A percentile compares a stretch with the other conserved stretches of the same genome.
phyloP scores from a whole-genome alignment of 1,284 basidiomycete species.

The Ceratobasidium sp. region DNA sequence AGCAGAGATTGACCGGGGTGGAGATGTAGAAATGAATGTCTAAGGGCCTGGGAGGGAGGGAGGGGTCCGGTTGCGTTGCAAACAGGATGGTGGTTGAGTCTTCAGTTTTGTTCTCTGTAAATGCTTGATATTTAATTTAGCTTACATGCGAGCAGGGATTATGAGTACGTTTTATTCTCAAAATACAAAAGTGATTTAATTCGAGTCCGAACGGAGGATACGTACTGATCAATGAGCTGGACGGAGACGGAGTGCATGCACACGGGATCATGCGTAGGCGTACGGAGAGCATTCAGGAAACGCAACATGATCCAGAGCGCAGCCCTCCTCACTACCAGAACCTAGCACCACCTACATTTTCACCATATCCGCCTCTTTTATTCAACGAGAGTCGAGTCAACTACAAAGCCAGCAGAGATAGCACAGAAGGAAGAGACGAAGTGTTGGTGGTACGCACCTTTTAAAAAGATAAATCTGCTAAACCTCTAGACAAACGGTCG shows the following conservation, averaged over 20 bases:
- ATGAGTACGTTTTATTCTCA: too few species aligned
- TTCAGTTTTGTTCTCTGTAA: too few species aligned
- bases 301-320: slow-evolving; percentile 17
- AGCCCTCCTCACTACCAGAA: not conserved
- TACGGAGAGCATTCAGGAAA: slow-evolving; percentile 9
- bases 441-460: not conserved
- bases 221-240: slow-evolving; percentile 7
- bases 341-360: slow-evolving; percentile 30
- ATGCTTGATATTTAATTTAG: too few species aligned
- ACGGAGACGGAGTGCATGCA: slow-evolving; percentile 26
- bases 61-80: too few species aligned
- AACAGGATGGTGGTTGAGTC: too few species aligned
- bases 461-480: too few species aligned
- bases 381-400: slow-evolving; percentile 31
- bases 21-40: slow-evolving; percentile 36
- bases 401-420: slow-evolving; percentile 22
- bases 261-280: slow-evolving; percentile 28
- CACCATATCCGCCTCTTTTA: slow-evolving; percentile 6
- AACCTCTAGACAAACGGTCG: too few species aligned
- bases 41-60: too few species aligned
- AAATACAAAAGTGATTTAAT: not conserved
- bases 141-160: too few species aligned
- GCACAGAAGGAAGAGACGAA: slow-evolving; percentile 13
- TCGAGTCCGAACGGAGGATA: not conserved
- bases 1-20: not conserved